phyloP scores from a whole-genome alignment of 176 grass and related monocot genomes.

The Triticum turgidum region DNA sequence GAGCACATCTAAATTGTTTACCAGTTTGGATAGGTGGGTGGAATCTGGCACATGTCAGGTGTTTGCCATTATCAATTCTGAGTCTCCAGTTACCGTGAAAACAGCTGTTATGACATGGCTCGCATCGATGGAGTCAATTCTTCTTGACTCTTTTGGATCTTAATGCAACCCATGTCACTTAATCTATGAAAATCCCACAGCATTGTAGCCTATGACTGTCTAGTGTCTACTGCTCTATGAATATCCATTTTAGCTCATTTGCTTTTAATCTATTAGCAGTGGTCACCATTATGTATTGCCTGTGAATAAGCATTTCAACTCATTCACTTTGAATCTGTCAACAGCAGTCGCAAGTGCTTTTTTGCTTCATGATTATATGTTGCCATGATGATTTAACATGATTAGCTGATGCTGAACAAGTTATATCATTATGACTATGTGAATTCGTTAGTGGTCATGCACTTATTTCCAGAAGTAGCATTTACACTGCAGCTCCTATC shows the following conservation, averaged over 20 bases:
- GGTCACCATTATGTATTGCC: not conserved
- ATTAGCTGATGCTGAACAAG: not conserved
- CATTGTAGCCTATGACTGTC: not conserved
- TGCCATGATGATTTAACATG: not conserved
- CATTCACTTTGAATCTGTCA: not conserved
- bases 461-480: not conserved
- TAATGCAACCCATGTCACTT: no score
- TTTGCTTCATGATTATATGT: not conserved
- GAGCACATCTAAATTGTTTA: not conserved
- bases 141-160: not conserved
- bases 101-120: not conserved
- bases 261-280: not conserved
- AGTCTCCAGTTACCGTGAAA: not conserved
- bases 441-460: not conserved
- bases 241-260: not conserved
- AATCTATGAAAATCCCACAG: not conserved
- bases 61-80: not conserved
- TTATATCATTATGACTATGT: not conserved
- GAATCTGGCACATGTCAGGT: not conserved
- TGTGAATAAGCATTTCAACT: not conserved
- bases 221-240: not conserved
- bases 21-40: not conserved
- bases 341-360: not conserved
- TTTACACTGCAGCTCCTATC: not conserved
- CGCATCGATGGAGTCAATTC: not conserved